Conservation (phyloP, 108 stramenopile genomes). For the Nitzschia sp. region DNA sequence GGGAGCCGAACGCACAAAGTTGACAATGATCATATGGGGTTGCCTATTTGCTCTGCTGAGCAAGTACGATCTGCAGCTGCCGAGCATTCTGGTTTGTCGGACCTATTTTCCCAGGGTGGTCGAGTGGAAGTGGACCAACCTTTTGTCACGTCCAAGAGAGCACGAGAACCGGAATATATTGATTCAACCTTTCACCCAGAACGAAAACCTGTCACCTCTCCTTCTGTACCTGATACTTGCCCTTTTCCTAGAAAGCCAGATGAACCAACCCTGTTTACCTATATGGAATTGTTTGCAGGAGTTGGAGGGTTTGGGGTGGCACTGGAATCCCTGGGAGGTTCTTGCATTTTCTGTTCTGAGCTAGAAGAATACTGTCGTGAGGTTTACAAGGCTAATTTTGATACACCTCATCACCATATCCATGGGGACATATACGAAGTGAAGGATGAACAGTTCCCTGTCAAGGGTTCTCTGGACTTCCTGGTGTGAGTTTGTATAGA, state of each 20-base stretch:
- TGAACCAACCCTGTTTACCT: slow-evolving; percentile 48
- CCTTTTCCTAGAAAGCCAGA: background rate
- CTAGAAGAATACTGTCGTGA: slow-evolving; percentile 54
- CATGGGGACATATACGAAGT: slow-evolving; percentile 65
- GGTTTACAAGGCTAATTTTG: slow-evolving; percentile 62
- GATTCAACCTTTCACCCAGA: slow-evolving; percentile 52
- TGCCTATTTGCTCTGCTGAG: slow-evolving; percentile 25
- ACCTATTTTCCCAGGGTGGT: slow-evolving; percentile 46
- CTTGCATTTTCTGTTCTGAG: slow-evolving; percentile 74
- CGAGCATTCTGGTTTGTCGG: slow-evolving; percentile 19
- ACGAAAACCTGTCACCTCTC: background rate
- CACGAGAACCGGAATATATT: slow-evolving; percentile 21
- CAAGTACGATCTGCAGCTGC: background rate
- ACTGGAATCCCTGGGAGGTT: slow-evolving; percentile 72
- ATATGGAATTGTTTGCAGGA: slow-evolving; percentile 68
- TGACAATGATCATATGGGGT: slow-evolving; percentile 27
- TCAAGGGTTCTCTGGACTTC: slow-evolving; percentile 1
- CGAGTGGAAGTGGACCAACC: slow-evolving; percentile 36
- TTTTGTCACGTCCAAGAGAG: slow-evolving; percentile 12
- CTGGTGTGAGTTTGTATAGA: background rate
- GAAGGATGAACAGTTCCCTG: slow-evolving; percentile 30
- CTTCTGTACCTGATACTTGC: background rate
- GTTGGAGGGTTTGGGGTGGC: slow-evolving; percentile 86
- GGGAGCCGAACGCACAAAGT: slow-evolving; percentile 65
- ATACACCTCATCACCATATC: slow-evolving; percentile 8